Base-by-base conservation (phyloP, 129 eudicot species). In the Centaurea solstitialis region DNA sequence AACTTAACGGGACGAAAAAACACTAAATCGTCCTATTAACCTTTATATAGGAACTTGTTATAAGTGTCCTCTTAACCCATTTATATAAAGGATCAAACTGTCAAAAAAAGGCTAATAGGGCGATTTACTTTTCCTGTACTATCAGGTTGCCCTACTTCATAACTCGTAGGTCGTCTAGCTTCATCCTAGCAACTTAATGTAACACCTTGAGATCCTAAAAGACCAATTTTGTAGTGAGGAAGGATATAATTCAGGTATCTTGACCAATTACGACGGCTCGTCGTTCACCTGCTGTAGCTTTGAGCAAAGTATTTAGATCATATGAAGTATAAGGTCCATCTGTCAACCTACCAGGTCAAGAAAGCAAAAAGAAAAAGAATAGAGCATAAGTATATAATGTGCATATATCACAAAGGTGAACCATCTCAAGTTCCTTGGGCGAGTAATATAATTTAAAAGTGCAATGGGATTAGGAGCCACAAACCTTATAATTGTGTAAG, bases 241-340 rank as follows among this genome's bases (percentile, higher is more conserved):
- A 38, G 41, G 41, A 24, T 23, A 35, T 70, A 28, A 39, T 18
- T 22, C 47, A 78, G 70, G 69, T 85, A 95, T 98, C 99, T 95
- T 95, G 99, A 83, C 90, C 91, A 23, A 95, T 87, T 37, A 92
- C 53, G 45, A 95, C 98, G 13, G 99, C 99, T 30, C 98, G 97
- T 73, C 98, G 88, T 86, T 95, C 94, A 15, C 99, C 99, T 68
- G 99, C 97, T 37, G 99, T 92, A 76, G 99, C 99, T 85, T 91
- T 89, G 68, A 95, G 97, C 72, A 95, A 79, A 35, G 98, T 95
- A 70, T 95, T 95, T 39, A 95, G 84, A 91, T 95, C 99, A 82
- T 95, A 95, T 20, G 98, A 92, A 75, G 99, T 95, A 72, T 95
- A 95, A 20, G 99, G 99, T 83, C 99, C 99, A 83, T 95, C 99